These are phyloP conservation scores for Flaveria robusta DNA, from an alignment of 129 eudicot species.

Conservation along the genomic window DNA sequence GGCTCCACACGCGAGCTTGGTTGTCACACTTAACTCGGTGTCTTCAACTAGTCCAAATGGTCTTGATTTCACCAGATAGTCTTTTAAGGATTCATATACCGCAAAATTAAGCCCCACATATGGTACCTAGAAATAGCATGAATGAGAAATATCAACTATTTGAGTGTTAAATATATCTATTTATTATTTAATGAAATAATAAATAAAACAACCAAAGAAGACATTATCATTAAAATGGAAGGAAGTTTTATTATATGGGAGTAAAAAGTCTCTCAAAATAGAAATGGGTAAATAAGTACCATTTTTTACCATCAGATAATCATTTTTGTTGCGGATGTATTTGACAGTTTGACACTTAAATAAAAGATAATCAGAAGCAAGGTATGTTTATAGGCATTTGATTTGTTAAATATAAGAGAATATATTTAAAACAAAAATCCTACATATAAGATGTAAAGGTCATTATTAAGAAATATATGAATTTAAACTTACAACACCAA, in stretches of 20 bases:
- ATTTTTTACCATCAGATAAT: neutral
- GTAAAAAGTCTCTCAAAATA: neutral
- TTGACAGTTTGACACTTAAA: neutral
- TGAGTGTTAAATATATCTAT: neutral
- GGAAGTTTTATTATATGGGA: neutral
- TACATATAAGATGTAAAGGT: neutral
- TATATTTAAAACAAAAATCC: neutral
- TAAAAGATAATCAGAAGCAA: neutral
- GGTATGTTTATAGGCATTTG: neutral
- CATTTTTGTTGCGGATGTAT: neutral
- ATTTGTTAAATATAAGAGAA: neutral
- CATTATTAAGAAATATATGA: neutral
- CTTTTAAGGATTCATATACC: slow-evolving; percentile 90
- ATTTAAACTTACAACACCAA: slow-evolving; percentile 77
- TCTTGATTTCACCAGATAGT: slow-evolving; percentile 70
- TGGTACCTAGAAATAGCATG: slow-evolving; percentile 62
- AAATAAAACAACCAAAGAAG: neutral
- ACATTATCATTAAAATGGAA: neutral
- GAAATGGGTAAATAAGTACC: neutral
- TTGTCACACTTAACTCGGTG: slow-evolving; percentile 66
- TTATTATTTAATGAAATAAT: neutral
- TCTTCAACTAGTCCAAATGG: slow-evolving; percentile 68
- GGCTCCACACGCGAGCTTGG: slow-evolving; percentile 96
- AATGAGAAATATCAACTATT: neutral
- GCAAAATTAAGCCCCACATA: slow-evolving; percentile 98